phyloP scores from a whole-genome alignment of 768 basidiomycete genomes.

The Phaeolepiota aurea region DNA sequence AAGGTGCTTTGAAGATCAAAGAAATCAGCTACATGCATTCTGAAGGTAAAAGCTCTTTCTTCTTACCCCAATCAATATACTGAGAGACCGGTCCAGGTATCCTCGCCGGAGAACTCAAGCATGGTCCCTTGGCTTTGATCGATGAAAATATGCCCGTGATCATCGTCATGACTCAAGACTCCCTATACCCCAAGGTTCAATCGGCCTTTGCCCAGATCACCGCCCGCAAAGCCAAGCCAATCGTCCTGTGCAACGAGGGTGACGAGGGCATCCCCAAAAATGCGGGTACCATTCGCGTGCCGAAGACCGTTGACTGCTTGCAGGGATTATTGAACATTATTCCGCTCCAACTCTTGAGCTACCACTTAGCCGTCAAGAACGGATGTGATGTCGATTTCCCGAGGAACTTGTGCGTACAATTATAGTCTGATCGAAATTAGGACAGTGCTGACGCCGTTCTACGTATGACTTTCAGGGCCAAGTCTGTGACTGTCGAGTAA shows the following conservation, averaged over 20 bases:
- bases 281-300: slow-evolving; percentile 88
- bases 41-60: slow-evolving; percentile 36
- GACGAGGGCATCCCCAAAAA: slow-evolving; percentile 70
- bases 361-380: slow-evolving; percentile 92
- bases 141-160: slow-evolving; percentile 99
- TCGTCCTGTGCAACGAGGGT: slow-evolving; percentile 92
- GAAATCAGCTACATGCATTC: slow-evolving; percentile 94
- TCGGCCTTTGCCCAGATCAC: slow-evolving; percentile 95
- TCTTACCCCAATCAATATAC: slow-evolving; percentile 1
- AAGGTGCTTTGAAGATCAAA: slow-evolving; percentile 99
- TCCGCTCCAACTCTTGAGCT: slow-evolving; percentile 90
- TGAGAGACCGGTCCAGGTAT: slow-evolving; percentile 46
- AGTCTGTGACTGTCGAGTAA: slow-evolving; percentile 72
- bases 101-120: slow-evolving; percentile 97
- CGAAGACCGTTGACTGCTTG: slow-evolving; percentile 87
- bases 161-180: slow-evolving; percentile 99
- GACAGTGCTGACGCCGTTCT: slow-evolving; percentile 5
- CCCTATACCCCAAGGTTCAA: slow-evolving; percentile 96
- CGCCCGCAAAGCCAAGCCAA: slow-evolving; percentile 91
- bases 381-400: slow-evolving; percentile 99
- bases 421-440: slow-evolving; percentile 4
- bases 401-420: slow-evolving; percentile 79
- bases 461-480: slow-evolving; percentile 39
- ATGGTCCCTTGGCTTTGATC: slow-evolving; percentile 94
- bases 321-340: slow-evolving; percentile 97